Percentiles rank a stretch among this genome's conserved stretches.
Conservation (phyloP, 495 filamentous ascomycete genomes). For the Penicillium subrubescens region DNA sequence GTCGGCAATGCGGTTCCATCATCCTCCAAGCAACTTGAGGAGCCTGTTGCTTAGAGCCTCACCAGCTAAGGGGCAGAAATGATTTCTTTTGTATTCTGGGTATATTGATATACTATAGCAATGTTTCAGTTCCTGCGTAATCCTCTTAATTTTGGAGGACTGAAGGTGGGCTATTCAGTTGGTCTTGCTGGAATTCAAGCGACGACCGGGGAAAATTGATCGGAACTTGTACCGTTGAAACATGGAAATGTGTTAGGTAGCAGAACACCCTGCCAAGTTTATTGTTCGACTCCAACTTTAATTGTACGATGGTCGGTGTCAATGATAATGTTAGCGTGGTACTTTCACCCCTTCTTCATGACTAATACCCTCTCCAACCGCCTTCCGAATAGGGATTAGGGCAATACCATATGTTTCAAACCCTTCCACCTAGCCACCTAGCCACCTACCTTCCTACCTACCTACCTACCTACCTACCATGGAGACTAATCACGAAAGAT, state of each 20-base stretch:
- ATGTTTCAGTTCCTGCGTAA: constrained; percentile 12
- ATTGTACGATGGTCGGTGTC: too few relatives aligned
- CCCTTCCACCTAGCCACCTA: too few relatives aligned
- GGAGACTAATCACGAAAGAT: too few relatives aligned
- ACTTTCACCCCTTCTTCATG: too few relatives aligned
- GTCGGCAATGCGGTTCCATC: constrained; percentile 15
- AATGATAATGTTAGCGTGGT: too few relatives aligned
- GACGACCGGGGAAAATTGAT: too few relatives aligned
- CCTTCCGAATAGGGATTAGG: too few relatives aligned
- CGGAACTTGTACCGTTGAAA: neutral
- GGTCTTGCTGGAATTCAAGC: neutral
- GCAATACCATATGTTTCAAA: too few relatives aligned
- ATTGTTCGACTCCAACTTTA: neutral
- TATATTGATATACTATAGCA: constrained; percentile 14
- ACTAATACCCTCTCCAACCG: too few relatives aligned
- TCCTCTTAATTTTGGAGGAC: constrained; percentile 2
- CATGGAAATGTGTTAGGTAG: neutral
- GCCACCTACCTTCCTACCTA: too few relatives aligned
- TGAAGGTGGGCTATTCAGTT: neutral
- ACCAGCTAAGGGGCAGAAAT: neutral
- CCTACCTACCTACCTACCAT: too few relatives aligned
- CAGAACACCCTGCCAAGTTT: neutral
- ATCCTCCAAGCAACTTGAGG: constrained; percentile 14
- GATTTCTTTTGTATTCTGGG: neutral
- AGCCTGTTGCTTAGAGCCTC: neutral